Evolutionary conservation across 2,329 filamentous ascomycete genomes (phyloP), one percentile per base, ranked within the genome.

Genomic region (Fusarium sp.): DNA sequence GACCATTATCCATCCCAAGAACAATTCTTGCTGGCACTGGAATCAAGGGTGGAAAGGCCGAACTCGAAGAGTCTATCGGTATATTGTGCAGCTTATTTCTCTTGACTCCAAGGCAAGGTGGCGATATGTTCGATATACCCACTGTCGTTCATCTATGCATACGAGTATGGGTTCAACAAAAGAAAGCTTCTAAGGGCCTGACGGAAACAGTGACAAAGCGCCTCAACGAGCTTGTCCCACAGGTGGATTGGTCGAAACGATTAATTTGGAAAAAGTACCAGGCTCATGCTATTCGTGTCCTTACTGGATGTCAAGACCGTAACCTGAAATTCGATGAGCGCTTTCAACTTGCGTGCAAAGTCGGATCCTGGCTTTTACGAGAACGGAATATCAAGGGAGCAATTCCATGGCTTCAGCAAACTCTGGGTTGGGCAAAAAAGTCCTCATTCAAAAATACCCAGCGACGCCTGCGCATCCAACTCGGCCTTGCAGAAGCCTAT

Each of bases 11-110:
- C 3, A 52, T 52, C 12, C 33, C 49, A 8, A 7, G n/a, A 13
- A 4, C 49, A 3, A 37, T 52, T 3, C 23, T 52, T 9, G 4
- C 49, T 7, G 11, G 8, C 2, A 3, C 18, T 3, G 11, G 5
- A 10, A 13, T 4, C 9, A 52, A 19, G 1, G 32, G 1, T 9
- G 32, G n/a, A 7, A 21, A 19, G 2, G 7, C 0, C n/a, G 4
- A 18, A 2, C 21, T 52, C 6, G 49, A 52, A 15, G n/a, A 52
- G 10, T 25, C 33, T 6, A 38, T 53, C 0, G 33, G 49, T 13
- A 16, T 4, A 9, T 21, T 52, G n/a, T 52, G 49, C 3, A 52
- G 18, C 13, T 52, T 21, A 3, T 52, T 37, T 12, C 18, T 52
- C 10, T 9, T 52, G 11, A 3, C 6, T 21, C 32, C 49, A 4